Evolutionary conservation across 2,329 filamentous ascomycete species (phyloP).

Genomic region (Venturia effusa): DNA sequence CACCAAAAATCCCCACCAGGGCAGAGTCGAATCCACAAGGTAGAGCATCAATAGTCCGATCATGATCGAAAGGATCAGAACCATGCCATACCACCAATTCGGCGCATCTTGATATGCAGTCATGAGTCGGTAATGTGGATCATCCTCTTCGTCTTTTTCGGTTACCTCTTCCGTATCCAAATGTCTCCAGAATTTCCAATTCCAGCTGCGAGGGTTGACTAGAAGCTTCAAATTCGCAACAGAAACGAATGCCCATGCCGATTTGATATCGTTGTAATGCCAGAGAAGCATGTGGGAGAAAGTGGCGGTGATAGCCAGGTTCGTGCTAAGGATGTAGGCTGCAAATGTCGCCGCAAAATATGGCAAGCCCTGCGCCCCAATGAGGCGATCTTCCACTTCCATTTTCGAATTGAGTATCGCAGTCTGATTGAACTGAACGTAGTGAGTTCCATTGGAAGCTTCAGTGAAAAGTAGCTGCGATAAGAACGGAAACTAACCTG

Average conservation of each 20-base stretch:
- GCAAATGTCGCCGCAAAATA: conserved; percentile 12
- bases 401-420: conserved; percentile 12
- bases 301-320: conserved; percentile 12
- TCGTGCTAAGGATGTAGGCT: conserved; percentile 12
- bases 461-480: conserved; percentile 13
- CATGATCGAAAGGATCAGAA: conserved; percentile 16
- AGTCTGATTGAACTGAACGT: conserved; percentile 12
- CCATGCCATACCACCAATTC: conserved; percentile 21
- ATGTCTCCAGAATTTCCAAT: conserved; percentile 19
- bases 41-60: conserved; percentile 20
- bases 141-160: conserved; percentile 15
- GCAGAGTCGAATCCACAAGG: conserved; percentile 19
- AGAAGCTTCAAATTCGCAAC: conserved; percentile 16
- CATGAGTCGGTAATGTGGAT: conserved; percentile 25
- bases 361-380: conserved; percentile 12
- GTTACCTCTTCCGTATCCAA: conserved; percentile 15
- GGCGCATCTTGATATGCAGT: conserved; percentile 22
- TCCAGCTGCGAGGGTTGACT: conserved; percentile 10
- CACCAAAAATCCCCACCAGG: conserved; percentile 24
- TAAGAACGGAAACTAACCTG: conserved; percentile 13
- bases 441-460: conserved; percentile 12
- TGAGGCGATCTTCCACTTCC: conserved; percentile 5
- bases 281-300: conserved; percentile 13
- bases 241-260: conserved; percentile 22
- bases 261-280: conserved; percentile 24